Evolutionary conservation across 495 filamentous ascomycete genomes (phyloP).

Genomic region (Podospora appendiculata): DNA sequence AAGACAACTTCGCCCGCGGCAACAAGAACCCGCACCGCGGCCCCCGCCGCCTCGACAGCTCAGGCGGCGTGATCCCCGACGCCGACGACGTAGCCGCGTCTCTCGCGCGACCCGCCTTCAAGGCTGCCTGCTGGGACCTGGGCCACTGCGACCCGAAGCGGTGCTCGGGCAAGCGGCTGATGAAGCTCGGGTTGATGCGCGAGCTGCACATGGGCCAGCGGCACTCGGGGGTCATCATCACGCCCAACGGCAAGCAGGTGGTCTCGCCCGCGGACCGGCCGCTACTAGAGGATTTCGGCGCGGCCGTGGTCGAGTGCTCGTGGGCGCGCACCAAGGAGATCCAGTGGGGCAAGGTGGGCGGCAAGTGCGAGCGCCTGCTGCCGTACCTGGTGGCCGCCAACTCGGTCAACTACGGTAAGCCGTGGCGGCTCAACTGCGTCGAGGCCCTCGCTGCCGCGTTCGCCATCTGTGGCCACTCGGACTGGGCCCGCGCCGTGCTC

Average conservation of each 20-base stretch:
- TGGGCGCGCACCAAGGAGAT: constrained; percentile 92
- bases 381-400: constrained; percentile 97
- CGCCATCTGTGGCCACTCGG: constrained; percentile 80
- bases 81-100: constrained; percentile 22
- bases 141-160: constrained; percentile 96
- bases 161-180: constrained; percentile 90
- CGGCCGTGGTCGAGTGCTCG: constrained; percentile 93
- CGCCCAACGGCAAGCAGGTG: constrained; percentile 81
- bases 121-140: constrained; percentile 95
- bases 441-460: constrained; percentile 91
- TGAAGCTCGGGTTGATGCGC: constrained; percentile 87
- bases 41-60: constrained; percentile 16
- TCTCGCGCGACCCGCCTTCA: constrained; percentile 55
- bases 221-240: constrained; percentile 83
- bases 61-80: constrained; percentile 16
- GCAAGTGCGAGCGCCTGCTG: constrained; percentile 87
- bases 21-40: constrained; percentile 50
- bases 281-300: constrained; percentile 78
- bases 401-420: constrained; percentile 92
- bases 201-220: constrained; percentile 87
- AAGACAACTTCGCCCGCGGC: constrained; percentile 66
- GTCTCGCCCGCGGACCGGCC: constrained; percentile 75
- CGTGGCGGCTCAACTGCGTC: constrained; percentile 89
- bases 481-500: constrained; percentile 81
- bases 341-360: constrained; percentile 83